Conservation (phyloP, 352 stramenopile species). For the Stephanocyclus meneghinianus region DNA sequence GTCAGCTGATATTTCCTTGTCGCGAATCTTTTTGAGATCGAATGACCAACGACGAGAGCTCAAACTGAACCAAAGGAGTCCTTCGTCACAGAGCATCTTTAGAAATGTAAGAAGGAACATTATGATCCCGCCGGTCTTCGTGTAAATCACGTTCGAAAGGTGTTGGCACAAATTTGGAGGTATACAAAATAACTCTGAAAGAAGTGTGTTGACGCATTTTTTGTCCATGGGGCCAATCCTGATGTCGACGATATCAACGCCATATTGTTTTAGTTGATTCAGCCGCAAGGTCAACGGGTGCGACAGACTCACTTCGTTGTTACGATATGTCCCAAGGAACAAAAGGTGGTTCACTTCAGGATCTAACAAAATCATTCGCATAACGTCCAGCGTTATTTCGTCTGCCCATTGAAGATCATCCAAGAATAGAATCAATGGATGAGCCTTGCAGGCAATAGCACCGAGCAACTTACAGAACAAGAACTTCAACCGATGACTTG, state of each 20-base stretch:
- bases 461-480: constrained; percentile 41
- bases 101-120: constrained; percentile 47
- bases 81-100: constrained; percentile 43
- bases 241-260: constrained; percentile 25
- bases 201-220: constrained; percentile 29
- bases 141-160: constrained; percentile 35
- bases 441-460: constrained; percentile 22
- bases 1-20: constrained; percentile 24
- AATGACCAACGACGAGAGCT: constrained; percentile 36
- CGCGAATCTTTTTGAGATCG: constrained; percentile 27
- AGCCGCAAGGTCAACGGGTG: constrained; percentile 31
- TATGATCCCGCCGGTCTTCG: constrained; percentile 39
- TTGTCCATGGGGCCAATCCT: constrained; percentile 26
- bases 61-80: constrained; percentile 42
- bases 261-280: constrained; percentile 29
- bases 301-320: constrained; percentile 29
- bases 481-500: constrained; percentile 25
- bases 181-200: constrained; percentile 34
- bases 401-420: constrained; percentile 55
- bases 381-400: constrained; percentile 41
- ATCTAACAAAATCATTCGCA: constrained; percentile 45
- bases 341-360: constrained; percentile 35
- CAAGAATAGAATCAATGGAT: constrained; percentile 49
- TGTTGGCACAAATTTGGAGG: constrained; percentile 27
- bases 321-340: constrained; percentile 46